A percentile compares a stretch with the other conserved stretches of the same genome.
phyloP scores from a whole-genome alignment of 768 basidiomycete species.

The Russula foetens region DNA sequence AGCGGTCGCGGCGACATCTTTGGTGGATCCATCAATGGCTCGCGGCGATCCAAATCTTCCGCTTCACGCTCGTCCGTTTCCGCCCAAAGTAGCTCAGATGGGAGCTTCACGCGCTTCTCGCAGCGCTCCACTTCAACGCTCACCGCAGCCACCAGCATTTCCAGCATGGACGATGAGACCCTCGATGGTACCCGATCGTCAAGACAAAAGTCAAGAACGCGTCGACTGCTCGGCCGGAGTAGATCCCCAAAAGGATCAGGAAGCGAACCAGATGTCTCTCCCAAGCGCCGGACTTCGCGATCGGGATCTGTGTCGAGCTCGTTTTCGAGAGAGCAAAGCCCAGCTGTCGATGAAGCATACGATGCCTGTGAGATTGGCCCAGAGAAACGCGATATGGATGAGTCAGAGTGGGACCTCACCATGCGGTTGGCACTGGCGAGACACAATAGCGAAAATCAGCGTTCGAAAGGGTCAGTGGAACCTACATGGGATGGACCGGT shows the following conservation, averaged over 20 bases:
- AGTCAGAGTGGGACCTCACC: conserved; percentile 70
- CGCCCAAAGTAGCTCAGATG: conserved; percentile 62
- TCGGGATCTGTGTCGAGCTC: conserved; percentile 31
- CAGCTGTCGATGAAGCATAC: conserved; percentile 38
- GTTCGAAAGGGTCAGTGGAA: conserved; percentile 35
- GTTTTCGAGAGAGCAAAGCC: conserved; percentile 35
- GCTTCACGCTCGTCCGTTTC: conserved; percentile 65
- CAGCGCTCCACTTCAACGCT: conserved; percentile 60
- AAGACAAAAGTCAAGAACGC: conserved; percentile 30
- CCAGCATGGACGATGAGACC: conserved; percentile 54
- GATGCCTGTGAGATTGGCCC: conserved; percentile 28
- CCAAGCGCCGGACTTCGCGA: conserved; percentile 13
- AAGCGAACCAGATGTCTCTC: conserved; percentile 25
- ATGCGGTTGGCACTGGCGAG: conserved; percentile 75
- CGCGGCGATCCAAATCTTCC: conserved; percentile 61
- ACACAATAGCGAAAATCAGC: conserved; percentile 75
- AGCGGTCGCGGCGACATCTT: conserved; percentile 70
- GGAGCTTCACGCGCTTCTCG: conserved; percentile 65
- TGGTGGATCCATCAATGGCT: conserved; percentile 59
- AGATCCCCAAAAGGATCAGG: conserved; percentile 35
- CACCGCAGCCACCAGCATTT: conserved; percentile 54
- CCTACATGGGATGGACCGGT: conserved; percentile 38
- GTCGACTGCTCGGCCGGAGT: conserved; percentile 36
- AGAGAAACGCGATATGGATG: conserved; percentile 39
- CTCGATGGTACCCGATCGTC: conserved; percentile 37